A percentile compares a stretch with the other conserved stretches of the same genome.
phyloP scores from a whole-genome alignment of 2,329 filamentous ascomycete genomes.

The Epichloe sibirici region DNA sequence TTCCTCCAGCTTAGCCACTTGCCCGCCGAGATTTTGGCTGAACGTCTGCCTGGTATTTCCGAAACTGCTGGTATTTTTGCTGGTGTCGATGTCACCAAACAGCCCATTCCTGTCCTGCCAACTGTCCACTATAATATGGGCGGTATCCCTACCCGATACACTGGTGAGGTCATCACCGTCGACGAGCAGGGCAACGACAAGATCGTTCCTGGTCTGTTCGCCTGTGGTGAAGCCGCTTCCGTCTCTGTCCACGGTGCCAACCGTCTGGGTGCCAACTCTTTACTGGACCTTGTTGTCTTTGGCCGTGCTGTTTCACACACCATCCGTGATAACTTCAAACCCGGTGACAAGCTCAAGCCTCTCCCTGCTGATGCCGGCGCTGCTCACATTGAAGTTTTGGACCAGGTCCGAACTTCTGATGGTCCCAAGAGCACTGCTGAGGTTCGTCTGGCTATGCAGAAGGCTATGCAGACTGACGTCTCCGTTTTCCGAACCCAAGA shows the following conservation, averaged over 20 bases:
- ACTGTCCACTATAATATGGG: slow-evolving; percentile 99
- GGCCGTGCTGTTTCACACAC: slow-evolving; percentile 95
- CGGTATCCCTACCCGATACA: slow-evolving; percentile 96
- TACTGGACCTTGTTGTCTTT: slow-evolving; percentile 94
- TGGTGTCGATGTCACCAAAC: slow-evolving; percentile 92
- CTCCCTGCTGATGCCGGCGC: slow-evolving; percentile 77
- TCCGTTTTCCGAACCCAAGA: slow-evolving; percentile 94
- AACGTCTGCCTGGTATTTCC: slow-evolving; percentile 95
- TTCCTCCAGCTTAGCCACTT: slow-evolving; percentile 96
- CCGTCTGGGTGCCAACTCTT: slow-evolving; percentile 93
- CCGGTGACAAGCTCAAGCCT: slow-evolving; percentile 68
- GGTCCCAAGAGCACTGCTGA: slow-evolving; percentile 82
- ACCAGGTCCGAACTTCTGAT: slow-evolving; percentile 71
- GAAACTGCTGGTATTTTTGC: slow-evolving; percentile 97
- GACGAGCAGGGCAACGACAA: slow-evolving; percentile 81
- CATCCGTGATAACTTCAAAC: slow-evolving; percentile 86
- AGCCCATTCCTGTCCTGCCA: slow-evolving; percentile 90
- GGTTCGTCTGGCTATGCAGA: slow-evolving; percentile 87
- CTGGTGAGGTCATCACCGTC: slow-evolving; percentile 84
- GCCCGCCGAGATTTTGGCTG: slow-evolving; percentile 80
- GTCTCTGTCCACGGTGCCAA: slow-evolving; percentile 98
- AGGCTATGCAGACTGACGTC: slow-evolving; percentile 95
- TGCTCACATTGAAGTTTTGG: slow-evolving; percentile 74
- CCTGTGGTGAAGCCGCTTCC: slow-evolving; percentile 92
- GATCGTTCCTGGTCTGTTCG: slow-evolving; percentile 88